A percentile compares a stretch with the other conserved stretches of the same genome.
phyloP scores from a whole-genome alignment of 495 filamentous ascomycete species.

The Talaromyces ruber region DNA sequence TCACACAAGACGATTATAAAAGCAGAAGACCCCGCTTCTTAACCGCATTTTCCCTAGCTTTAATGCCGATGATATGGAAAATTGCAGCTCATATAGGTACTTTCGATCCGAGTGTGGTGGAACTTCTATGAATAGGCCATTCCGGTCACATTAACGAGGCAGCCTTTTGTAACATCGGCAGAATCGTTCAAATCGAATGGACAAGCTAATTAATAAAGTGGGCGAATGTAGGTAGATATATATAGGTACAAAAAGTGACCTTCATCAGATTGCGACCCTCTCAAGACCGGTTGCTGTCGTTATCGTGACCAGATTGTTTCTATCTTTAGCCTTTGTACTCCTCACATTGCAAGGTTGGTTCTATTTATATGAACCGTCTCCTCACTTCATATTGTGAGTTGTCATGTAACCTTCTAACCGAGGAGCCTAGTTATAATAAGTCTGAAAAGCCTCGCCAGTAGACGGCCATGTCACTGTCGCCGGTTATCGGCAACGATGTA shows the following conservation, averaged over 20 bases:
- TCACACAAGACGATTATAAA: not conserved
- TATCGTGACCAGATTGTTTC: not conserved
- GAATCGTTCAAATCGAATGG: not conserved
- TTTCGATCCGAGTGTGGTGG: not conserved
- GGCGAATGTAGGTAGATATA: not conserved
- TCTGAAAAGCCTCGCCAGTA: not conserved
- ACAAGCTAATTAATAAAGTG: not conserved
- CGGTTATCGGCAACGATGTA: not conserved
- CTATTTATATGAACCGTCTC: not conserved
- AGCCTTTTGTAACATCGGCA: not conserved
- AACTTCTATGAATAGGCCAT: not conserved
- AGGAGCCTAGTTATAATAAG: not conserved
- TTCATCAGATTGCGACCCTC: not conserved
- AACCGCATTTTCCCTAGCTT: not conserved
- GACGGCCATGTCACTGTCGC: not conserved
- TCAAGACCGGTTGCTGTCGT: not conserved
- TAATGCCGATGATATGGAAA: not conserved
- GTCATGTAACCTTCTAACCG: not conserved
- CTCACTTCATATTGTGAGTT: not conserved
- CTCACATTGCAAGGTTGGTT: not conserved
- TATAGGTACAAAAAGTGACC: not conserved
- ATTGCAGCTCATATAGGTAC: not conserved
- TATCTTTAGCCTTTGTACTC: not conserved
- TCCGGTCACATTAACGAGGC: not conserved
- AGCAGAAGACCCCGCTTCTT: not conserved